Evolutionary conservation across 139 green algal genomes (phyloP), one percentile per base, ranked within the genome.

Genomic region (Marvania coccoides): DNA sequence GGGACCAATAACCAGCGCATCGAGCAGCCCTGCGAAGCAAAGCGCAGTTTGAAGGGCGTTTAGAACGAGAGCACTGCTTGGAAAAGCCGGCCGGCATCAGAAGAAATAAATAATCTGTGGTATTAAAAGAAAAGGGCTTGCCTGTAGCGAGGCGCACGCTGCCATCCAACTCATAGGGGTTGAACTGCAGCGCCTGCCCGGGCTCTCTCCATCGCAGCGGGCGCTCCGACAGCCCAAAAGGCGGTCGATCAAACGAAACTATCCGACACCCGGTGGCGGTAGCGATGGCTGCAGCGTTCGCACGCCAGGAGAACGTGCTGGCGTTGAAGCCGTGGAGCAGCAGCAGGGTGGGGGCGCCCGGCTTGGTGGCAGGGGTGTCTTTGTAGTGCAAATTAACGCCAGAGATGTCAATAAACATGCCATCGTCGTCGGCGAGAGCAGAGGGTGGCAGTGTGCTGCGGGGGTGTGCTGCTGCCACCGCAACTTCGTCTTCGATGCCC

Each of bases 261-360:
- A 89, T 78, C 8, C 77, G 57, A 36, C 67, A 78, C 2, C 59
- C 39, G 8, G 55, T 72, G 15, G 58, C 61, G 19, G 67, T 31
- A 37, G 71, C 60, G 4, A 82, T 15, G 2, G 60, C 35, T 42
- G 72, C 30, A 60, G 84, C 62, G 8, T 70, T 69, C 9, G 38
- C n/a, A 6, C 79, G 65, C 74, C 75, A 90, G 68, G 51, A 78
- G 48, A 83, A 89, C 0, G 59, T 65, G 38, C 38, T 74, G 13
- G 75, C 84, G 40, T 88, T 84, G 61, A 89, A 78, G 24, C 83
- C 83, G 61, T 90, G 83, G 59, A 90, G 47, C 37, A 90, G 61
- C 15, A 90, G 46, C 10, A 90, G 65, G 13, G 72, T 59, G 4
- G 79, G 73, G 14, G 36, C 35, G 12, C 35, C 37, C 39, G 37